These are phyloP conservation scores for Tolypocladium ophioglossoides DNA, from an alignment of 2,329 filamentous ascomycete genomes.

Conservation along the genomic window DNA sequence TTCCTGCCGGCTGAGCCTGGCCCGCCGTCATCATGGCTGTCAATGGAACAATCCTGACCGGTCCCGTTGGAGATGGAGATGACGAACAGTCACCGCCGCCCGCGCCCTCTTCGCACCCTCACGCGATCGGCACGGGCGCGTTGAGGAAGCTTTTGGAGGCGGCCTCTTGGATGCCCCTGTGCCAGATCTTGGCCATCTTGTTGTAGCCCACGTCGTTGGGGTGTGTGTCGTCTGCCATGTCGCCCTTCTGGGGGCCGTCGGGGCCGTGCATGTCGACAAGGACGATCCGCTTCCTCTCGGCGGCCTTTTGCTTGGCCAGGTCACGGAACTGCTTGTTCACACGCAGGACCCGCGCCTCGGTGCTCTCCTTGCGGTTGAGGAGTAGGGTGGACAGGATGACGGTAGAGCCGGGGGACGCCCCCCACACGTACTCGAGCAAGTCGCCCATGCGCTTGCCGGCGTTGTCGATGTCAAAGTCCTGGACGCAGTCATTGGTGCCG, in stretches of 20 bases:
- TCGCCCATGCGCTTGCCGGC: constrained; percentile 21
- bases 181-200: constrained; percentile 31
- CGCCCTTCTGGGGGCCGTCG: constrained; percentile 16
- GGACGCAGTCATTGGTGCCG: constrained; percentile 32
- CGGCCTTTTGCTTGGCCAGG: constrained; percentile 16
- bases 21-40: not conserved
- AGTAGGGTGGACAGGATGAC: constrained; percentile 29
- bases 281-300: constrained; percentile 19
- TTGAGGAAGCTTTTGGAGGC: constrained; percentile 12
- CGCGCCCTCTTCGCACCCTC: not conserved
- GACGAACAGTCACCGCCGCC: not conserved
- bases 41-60: not conserved
- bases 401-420: constrained; percentile 17
- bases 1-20: not conserved
- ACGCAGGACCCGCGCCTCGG: constrained; percentile 13
- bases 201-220: constrained; percentile 26
- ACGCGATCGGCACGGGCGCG: not conserved
- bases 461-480: constrained; percentile 17
- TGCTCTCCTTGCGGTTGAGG: constrained; percentile 16
- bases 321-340: constrained; percentile 23
- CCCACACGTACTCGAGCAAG: constrained; percentile 25
- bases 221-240: constrained; percentile 28
- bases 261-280: constrained; percentile 28
- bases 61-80: not conserved
- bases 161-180: constrained; percentile 16